Evolutionary conservation across 768 basidiomycete species (phyloP), one percentile per base, ranked within the genome.

Genomic region (Agrocybe pediades): DNA sequence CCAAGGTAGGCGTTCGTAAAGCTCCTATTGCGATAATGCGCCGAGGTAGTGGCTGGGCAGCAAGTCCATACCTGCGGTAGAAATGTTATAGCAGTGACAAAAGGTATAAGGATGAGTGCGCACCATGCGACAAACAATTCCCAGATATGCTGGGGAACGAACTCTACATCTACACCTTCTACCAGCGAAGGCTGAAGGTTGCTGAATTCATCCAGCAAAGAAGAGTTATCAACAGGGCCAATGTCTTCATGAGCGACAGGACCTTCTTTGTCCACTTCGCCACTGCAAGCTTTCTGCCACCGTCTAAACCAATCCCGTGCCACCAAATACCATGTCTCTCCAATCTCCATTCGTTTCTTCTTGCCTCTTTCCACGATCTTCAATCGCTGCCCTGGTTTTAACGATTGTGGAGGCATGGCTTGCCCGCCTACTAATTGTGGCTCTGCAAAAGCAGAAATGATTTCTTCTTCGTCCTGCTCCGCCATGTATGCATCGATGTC

Each of bases 251-350:
- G 87, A 26, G 77, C 72, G 26, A 90, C 65, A 2, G 71, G 65
- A 16, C 84, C 88, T 62, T 86, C 78, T 70, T 90, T 92, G 75
- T 88, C 87, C 23, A 75, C 64, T 57, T 83, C 71, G 24, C 88
- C 89, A 0, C 82, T 78, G 63, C 87, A 87, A 9, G 90, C 91
- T 61, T 81, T 83, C 56, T 78, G 71, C 87, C 90, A 95, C 27
- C 84, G 81, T 53, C 80, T 80, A 74, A 81, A 90, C 93, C 93
- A 96, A 19, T 63, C 61, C 45, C 80, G 70, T 19, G 86, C 78
- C 24, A 95, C 76, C 45, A 95, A 71, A 71, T 83, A 93, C 92
- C 92, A 95, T 8, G 77, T 84, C 46, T 92, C 84, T 41, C 88
- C 88, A 7, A 77, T 71, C 25, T 76, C 71, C 79, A 93, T 83